Evolutionary conservation across 2,329 filamentous ascomycete genomes (phyloP).

Genomic region (Ophiocordyceps camponoti-rufipedis): DNA sequence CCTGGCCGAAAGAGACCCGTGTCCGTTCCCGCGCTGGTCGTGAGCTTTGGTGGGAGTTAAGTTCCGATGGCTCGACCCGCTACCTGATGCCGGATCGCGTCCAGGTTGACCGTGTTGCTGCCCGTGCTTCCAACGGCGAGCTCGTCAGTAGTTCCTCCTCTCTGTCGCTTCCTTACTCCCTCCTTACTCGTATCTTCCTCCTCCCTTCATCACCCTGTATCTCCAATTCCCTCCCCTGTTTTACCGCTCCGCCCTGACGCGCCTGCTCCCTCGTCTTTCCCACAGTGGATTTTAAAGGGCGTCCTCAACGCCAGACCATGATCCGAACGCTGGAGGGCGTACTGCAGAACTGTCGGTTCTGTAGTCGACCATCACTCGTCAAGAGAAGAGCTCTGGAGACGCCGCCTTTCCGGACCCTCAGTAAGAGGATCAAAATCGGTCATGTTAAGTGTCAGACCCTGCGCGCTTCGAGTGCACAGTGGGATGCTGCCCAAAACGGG

Average conservation of each 20-base stretch:
- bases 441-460: no score
- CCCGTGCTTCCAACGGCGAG: slow-evolving; percentile 72
- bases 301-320: slow-evolving; percentile 22
- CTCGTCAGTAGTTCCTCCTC: slow-evolving; percentile 27
- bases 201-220: no score
- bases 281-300: slow-evolving; percentile 45
- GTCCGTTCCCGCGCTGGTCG: slow-evolving; percentile 42
- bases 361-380: background rate
- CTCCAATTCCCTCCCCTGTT: background rate
- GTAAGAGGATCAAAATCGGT: no score
- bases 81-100: slow-evolving; percentile 66
- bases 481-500: no score
- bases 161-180: no score
- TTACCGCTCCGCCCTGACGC: background rate
- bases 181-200: no score
- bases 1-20: slow-evolving; percentile 54
- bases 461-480: no score
- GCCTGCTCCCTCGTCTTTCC: background rate
- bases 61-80: slow-evolving; percentile 35
- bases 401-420: no score
- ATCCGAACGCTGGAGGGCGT: background rate
- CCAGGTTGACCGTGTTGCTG: slow-evolving; percentile 56
- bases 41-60: slow-evolving; percentile 69
- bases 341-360: background rate
- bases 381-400: no score